Conservation (phyloP, 2,329 filamentous ascomycete genomes). For the Trichothecium roseum region DNA sequence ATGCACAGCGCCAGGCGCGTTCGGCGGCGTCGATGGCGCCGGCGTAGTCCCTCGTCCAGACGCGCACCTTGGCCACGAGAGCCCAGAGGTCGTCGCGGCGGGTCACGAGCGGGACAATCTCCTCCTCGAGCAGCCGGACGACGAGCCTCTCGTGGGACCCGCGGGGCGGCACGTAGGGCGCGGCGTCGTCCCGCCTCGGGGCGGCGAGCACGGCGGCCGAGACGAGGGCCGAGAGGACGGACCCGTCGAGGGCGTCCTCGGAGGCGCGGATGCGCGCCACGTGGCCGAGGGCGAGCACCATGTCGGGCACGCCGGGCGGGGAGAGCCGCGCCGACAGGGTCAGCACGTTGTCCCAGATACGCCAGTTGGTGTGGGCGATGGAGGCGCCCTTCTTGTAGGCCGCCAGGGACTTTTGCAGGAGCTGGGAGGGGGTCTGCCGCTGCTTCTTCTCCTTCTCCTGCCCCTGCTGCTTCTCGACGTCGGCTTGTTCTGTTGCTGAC, state of each 20-base stretch:
- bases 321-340: slow-evolving; percentile 71
- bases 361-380: slow-evolving; percentile 75
- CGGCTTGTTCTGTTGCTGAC: slow-evolving; percentile 1
- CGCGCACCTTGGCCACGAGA: slow-evolving; percentile 58
- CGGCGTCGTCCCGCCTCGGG: slow-evolving; percentile 15
- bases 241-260: slow-evolving; percentile 68
- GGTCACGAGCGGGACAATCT: slow-evolving; percentile 77
- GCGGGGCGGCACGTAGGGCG: slow-evolving; percentile 29
- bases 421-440: slow-evolving; percentile 17
- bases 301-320: slow-evolving; percentile 65
- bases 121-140: slow-evolving; percentile 61
- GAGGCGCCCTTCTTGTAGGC: slow-evolving; percentile 82
- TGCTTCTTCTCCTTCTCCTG: slow-evolving; percentile 16
- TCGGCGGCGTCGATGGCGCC: slow-evolving; percentile 77
- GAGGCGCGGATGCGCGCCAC: slow-evolving; percentile 69
- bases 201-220: slow-evolving; percentile 51
- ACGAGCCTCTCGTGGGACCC: slow-evolving; percentile 54
- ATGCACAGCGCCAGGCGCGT: slow-evolving; percentile 73
- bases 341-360: slow-evolving; percentile 95
- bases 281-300: slow-evolving; percentile 63
- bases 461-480: slow-evolving; percentile 11
- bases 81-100: slow-evolving; percentile 67
- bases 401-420: slow-evolving; percentile 64
- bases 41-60: slow-evolving; percentile 60
- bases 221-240: slow-evolving; percentile 62